Base-by-base conservation (phyloP, 176 grass and related monocot species). In the Phragmites australis region DNA sequence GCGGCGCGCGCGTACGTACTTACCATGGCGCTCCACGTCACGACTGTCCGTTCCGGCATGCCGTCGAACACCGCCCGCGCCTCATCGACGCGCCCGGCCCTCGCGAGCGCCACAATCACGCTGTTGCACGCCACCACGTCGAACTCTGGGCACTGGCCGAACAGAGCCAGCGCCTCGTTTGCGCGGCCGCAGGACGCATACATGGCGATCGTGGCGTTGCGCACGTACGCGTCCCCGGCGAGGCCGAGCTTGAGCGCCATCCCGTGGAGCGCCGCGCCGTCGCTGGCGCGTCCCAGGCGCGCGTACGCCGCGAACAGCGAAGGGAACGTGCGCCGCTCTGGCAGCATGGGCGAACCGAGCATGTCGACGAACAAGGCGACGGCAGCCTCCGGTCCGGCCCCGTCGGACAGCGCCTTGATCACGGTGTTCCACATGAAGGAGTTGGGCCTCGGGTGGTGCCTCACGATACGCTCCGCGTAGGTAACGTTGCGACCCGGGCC, bases 361-460 rank as follows among this genome's bases (percentile, higher is more conserved):
- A 93, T 93, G 41, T 87, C 77, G 7, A 87, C 12, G 55, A 97
- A 97, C 43, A 91, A 68, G 39, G 58, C 51, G 5, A 93, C 18
- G 25, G 90, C 90, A 0, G 85, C 23, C 60, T 72, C 79, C 1
- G 90, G 88, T 0, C 80, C 39, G 12, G 86, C 80, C 17, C 88
- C 82, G 25, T 87, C 79, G 59, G 90, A 82, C 15, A 97, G 76
- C 29, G 79, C 88, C 21, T 90, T 31, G 22, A 97, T 97, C 68
- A 86, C 69, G 80, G 86, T 87, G 79, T 93, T 90, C 82, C 82
- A 97, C 90, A 89, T 93, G 84, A 93, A 97, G 43, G 93, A 60
- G 68, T 93, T 97, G 39, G 85, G 83, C 19, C 25, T 25, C 45
- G 75, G 88, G 67, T 86, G 85, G 67, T 93, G 78, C 63, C 81